A percentile compares a stretch with the other conserved stretches of the same genome.
phyloP scores from a whole-genome alignment of 106 monocot genomes.

The Vanilla planifolia region DNA sequence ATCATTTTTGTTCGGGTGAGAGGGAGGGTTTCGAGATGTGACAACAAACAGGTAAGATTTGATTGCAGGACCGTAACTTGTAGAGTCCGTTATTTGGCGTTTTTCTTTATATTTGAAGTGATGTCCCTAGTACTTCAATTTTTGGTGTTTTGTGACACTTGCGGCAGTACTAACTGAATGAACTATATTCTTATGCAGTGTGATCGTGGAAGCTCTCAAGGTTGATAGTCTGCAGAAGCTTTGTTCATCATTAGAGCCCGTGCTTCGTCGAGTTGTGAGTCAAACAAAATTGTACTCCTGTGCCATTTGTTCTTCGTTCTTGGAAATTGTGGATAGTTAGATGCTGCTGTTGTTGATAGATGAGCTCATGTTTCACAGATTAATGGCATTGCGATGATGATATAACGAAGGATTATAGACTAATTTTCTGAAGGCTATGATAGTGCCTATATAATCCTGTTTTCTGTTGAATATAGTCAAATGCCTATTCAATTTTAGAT shows the following conservation, averaged over 20 bases:
- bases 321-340: not conserved
- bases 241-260: constrained; percentile 49
- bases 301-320: not conserved
- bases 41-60: not conserved
- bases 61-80: not conserved
- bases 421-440: not conserved
- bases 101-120: not conserved
- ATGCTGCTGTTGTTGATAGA: not conserved
- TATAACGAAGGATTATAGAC: not conserved
- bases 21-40: too few relatives aligned
- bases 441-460: not conserved
- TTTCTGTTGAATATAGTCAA: not conserved
- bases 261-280: constrained; percentile 56
- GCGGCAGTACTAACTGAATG: too few relatives aligned
- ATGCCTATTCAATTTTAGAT: too few relatives aligned
- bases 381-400: not conserved
- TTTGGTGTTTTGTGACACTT: not conserved
- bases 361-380: not conserved
- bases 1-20: not conserved
- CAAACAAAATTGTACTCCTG: not conserved
- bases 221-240: constrained; percentile 9
- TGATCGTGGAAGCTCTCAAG: too few relatives aligned
- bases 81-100: not conserved
- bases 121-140: not conserved
- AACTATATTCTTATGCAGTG: not conserved